These are phyloP conservation scores for Bonnemaisonia californica DNA, from an alignment of 31 red algal genomes.

Conservation along the genomic window DNA sequence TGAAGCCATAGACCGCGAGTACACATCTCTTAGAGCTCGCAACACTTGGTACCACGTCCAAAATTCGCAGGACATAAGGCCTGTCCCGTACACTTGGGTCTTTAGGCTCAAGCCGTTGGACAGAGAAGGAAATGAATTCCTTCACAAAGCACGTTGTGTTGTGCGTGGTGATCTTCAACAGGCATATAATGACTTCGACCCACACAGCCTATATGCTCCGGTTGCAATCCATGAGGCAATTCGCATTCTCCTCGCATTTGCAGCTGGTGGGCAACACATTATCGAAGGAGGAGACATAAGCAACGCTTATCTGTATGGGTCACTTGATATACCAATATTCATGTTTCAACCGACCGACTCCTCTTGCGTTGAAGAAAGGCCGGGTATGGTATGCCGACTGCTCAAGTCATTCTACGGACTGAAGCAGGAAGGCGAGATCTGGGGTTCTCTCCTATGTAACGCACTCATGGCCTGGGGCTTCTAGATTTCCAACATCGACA, in stretches of 20 bases:
- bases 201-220: not conserved
- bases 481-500: too few species aligned
- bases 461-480: not conserved
- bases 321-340: not conserved
- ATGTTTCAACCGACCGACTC: conserved; percentile 1
- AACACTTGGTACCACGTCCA: too few species aligned
- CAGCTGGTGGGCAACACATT: not conserved
- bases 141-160: not conserved
- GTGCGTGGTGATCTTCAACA: not conserved
- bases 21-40: too few species aligned
- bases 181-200: not conserved
- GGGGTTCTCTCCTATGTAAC: not conserved
- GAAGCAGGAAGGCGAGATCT: not conserved
- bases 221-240: not conserved
- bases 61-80: too few species aligned
- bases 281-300: conserved; percentile 2
- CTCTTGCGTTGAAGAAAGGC: not conserved
- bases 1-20: too few species aligned
- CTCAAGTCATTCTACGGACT: not conserved
- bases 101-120: too few species aligned
- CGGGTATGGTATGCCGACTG: not conserved
- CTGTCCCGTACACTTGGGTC: too few species aligned
- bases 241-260: not conserved
- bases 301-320: not conserved
- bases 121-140: not conserved